A percentile compares a stretch with the other conserved stretches of the same genome.
Conservation (phyloP, 176 grass and related monocot species). For the Avena atlantica region DNA sequence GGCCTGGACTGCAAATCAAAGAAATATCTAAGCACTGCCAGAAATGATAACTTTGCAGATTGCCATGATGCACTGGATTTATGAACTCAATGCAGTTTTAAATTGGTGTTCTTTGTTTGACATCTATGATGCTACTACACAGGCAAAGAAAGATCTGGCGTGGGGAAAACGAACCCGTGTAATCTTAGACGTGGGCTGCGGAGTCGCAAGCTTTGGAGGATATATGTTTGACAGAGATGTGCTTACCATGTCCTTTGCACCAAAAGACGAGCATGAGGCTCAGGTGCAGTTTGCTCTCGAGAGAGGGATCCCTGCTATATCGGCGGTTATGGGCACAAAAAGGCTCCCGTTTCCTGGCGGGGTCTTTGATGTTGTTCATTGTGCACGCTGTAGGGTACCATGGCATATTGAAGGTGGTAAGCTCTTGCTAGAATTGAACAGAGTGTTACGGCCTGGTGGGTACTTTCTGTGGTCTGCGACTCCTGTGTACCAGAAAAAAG, state of each 20-base stretch:
- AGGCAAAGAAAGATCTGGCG: constrained; percentile 75
- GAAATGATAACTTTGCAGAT: background rate
- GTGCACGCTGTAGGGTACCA: constrained; percentile 87
- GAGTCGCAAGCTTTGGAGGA: constrained; percentile 89
- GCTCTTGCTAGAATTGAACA: constrained; percentile 79
- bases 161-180: constrained; percentile 74
- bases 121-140: constrained; percentile 12
- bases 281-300: constrained; percentile 95
- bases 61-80: background rate
- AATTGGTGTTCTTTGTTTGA: constrained; percentile 10
- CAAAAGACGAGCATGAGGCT: constrained; percentile 93
- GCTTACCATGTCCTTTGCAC: constrained; percentile 85
- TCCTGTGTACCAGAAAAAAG: constrained; percentile 75
- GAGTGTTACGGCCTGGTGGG: constrained; percentile 77
- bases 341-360: constrained; percentile 81
- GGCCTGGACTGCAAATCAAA: background rate
- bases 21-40: background rate
- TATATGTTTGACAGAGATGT: constrained; percentile 81
- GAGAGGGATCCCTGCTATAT: constrained; percentile 94
- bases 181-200: constrained; percentile 84
- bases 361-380: constrained; percentile 90
- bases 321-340: constrained; percentile 91
- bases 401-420: constrained; percentile 96
- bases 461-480: constrained; percentile 95
- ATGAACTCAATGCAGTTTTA: background rate